Evolutionary conservation across 1,139 yeast genomes (phyloP), one percentile per base, ranked within the genome.

Genomic region (Taphrina pruni): DNA sequence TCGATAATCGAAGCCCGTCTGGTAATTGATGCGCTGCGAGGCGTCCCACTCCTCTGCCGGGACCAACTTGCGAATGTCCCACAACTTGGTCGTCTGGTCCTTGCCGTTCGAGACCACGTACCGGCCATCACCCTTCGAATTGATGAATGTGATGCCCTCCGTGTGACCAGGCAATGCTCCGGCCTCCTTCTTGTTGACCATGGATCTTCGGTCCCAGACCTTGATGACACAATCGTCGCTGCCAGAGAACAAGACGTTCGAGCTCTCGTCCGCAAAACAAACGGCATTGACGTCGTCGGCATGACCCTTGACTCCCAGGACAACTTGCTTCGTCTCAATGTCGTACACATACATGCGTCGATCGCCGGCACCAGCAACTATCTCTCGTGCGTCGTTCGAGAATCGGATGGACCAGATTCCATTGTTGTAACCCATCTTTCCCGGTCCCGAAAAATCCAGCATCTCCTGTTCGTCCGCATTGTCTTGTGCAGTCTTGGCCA

Each of bases 171-270:
- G 81, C 79, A 36, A 87, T 82, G 77, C 85, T 83, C 74, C 86
- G 83, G 77, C 93, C 87, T 70, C 82, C 80, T 70, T 86, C 83
- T 65, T 83, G 82, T 73, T 84, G 60, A 78, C 78, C 72, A 80
- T 79, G 48, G 72, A 71, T 58, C 85, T 77, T 65, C 88, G 81
- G 76, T 91, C 97, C 97, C 97, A 91, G 2, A 91, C 90, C 73
- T 95, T 82, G 5, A 90, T 87, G 1, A 89, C 87, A 55, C 88
- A 84, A 77, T 91, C 97, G 76, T 91, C 93, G 0, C 94, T 88
- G 0, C 96, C 97, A 60, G 93, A 87, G 6, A 90, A 84, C 51
- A 90, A 82, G 36, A 87, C 83, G 73, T 88, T 87, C 1, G 92
- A 93, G 76, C 84, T 81, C 0, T 91, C 95, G 3, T 90, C 85